Evolutionary conservation across 345 rosid genomes (phyloP), one percentile per base, ranked within the genome.

Genomic region (Atalantia buxifolia): DNA sequence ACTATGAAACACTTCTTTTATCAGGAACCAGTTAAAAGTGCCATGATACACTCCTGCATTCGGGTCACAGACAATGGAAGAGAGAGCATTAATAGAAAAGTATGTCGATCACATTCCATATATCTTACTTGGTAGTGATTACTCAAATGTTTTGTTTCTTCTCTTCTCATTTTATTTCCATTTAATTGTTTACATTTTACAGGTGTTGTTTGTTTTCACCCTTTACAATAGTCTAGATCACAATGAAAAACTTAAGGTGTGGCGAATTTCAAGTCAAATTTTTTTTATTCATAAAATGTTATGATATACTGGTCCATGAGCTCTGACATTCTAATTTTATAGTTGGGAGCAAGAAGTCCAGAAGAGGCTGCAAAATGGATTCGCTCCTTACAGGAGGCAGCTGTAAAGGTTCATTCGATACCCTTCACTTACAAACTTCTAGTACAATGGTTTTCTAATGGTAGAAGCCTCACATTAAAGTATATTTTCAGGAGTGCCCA

Each of bases 321-420:
- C 61, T 40, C 60, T 74, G 74, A 71, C 45, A 21, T 77, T 76
- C 6, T 4, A 42, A 78, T 64, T 60, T 66, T 64, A 45, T 69
- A 96, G 99, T 83, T 94, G 85, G 99, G 99, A 76, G 98, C 99
- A 63, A 88, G 87, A 75, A 92, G 99, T 87, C 83, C 99, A 68
- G 99, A 96, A 87, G 98, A 94, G 71, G 98, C 98, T 40, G 98
- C 94, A 22, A 85, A 81, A 80, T 96, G 99, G 99, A 96, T 94
- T 66, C 80, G 71, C 57, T 87, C 90, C 30, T 77, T 94, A 77
- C 89, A 92, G 82, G 89, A 87, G 79, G 91, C 95, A 57, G 88
- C 90, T n/a, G 71, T 87, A 56, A 96, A 91, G 99, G 99, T 94
- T 82, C 72, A 98, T 92, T 82, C 71, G 3, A 63, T 50, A 68